phyloP scores from a whole-genome alignment of 1,139 yeast genomes.

The Meyerozyma sp. region DNA sequence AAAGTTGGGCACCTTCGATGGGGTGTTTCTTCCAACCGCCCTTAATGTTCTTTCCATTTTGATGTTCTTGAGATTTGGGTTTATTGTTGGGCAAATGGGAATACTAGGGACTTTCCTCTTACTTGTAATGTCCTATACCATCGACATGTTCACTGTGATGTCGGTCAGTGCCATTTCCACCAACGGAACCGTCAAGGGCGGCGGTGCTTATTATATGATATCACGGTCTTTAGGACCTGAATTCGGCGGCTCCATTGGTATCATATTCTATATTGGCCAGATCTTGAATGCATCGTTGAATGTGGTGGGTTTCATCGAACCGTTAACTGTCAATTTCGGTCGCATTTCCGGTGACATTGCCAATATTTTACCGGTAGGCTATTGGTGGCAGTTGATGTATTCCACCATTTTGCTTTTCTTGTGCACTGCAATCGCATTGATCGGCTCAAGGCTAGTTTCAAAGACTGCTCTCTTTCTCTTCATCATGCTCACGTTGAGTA shows the following conservation, averaged over 20 bases:
- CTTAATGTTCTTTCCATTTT: constrained; percentile 72
- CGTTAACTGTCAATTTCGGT: constrained; percentile 64
- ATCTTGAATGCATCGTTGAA: constrained; percentile 70
- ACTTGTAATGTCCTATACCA: constrained; percentile 55
- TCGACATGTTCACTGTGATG: constrained; percentile 63
- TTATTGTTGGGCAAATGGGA: constrained; percentile 76
- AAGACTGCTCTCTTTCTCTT: constrained; percentile 77
- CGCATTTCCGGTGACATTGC: constrained; percentile 49
- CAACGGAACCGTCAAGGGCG: constrained; percentile 78
- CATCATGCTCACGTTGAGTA: constrained; percentile 62
- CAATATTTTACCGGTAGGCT: constrained; percentile 48
- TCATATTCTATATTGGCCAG: constrained; percentile 73
- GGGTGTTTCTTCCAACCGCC: constrained; percentile 75
- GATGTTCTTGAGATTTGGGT: constrained; percentile 78
- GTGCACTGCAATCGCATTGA: constrained; percentile 74
- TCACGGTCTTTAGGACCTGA: constrained; percentile 78
- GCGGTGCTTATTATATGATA: constrained; percentile 82
- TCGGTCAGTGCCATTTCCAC: constrained; percentile 78
- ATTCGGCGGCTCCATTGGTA: constrained; percentile 79
- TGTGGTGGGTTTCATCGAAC: constrained; percentile 77
- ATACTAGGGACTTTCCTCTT: constrained; percentile 56
- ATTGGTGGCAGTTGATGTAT: constrained; percentile 53
- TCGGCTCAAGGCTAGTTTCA: constrained; percentile 81
- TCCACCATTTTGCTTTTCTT: constrained; percentile 60
- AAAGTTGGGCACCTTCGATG: constrained; percentile 69